phyloP scores from a whole-genome alignment of 164 flowering plant genomes.

The Stephania japonica region DNA sequence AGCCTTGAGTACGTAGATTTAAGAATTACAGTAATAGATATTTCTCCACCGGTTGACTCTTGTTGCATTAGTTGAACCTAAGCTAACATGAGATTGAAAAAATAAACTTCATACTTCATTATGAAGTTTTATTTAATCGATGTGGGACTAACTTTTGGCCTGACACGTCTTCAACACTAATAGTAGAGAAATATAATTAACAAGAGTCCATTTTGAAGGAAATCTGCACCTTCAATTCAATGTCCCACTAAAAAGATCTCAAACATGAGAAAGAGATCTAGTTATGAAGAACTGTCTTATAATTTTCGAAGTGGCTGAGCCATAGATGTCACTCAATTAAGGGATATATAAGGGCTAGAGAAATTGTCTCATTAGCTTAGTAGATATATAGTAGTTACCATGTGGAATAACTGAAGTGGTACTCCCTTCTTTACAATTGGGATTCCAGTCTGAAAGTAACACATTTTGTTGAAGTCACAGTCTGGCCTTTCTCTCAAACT shows the following conservation, averaged over 20 bases:
- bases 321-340: slow-evolving; percentile 3
- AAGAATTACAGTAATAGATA: too few relatives aligned
- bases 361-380: neutral
- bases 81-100: too few relatives aligned
- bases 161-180: too few relatives aligned
- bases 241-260: neutral
- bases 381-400: neutral
- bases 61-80: too few relatives aligned
- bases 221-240: neutral
- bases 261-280: neutral
- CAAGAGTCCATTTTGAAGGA: too few relatives aligned
- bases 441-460: slow-evolving; percentile 6
- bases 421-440: slow-evolving; percentile 3
- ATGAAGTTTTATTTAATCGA: too few relatives aligned
- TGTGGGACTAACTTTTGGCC: too few relatives aligned
- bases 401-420: slow-evolving; percentile 1
- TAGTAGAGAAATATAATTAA: too few relatives aligned
- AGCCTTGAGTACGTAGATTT: too few relatives aligned
- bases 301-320: neutral
- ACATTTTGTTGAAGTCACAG: neutral
- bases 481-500: slow-evolving; percentile 13
- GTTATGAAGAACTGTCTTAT: neutral
- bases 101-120: too few relatives aligned
- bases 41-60: too few relatives aligned
- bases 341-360: neutral